phyloP scores from a whole-genome alignment of 2,329 filamentous ascomycete species.

The Pyricularia sp. region DNA sequence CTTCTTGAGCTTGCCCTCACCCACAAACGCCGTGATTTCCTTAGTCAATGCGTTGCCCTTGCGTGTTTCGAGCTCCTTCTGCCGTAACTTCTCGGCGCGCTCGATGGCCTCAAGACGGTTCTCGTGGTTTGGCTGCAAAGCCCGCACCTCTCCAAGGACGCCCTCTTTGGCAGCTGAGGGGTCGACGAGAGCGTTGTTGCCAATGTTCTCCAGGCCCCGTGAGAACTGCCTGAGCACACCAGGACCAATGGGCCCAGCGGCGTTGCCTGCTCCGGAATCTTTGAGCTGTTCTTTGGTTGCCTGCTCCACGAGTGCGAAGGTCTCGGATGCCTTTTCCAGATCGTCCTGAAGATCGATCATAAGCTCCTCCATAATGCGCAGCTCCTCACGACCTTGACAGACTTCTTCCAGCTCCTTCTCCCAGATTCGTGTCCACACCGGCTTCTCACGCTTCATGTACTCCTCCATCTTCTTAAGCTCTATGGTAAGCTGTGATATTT shows the following conservation, averaged over 20 bases:
- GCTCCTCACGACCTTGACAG: conserved; percentile 85
- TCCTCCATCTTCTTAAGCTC: conserved; percentile 93
- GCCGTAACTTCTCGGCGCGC: conserved; percentile 81
- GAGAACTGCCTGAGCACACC: conserved; percentile 33
- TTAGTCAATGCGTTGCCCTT: conserved; percentile 66
- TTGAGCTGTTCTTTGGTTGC: conserved; percentile 97
- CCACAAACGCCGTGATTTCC: conserved; percentile 74
- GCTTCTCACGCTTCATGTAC: conserved; percentile 82
- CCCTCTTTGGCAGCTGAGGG: conserved; percentile 78
- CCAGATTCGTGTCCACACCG: conserved; percentile 98
- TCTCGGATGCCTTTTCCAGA: conserved; percentile 85
- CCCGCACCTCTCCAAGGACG: conserved; percentile 83
- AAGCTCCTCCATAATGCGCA: conserved; percentile 93
- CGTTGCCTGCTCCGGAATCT: conserved; percentile 42
- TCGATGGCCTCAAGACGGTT: conserved; percentile 89
- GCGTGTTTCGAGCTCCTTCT: conserved; percentile 74
- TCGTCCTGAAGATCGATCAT: conserved; percentile 87
- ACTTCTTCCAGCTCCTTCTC: conserved; percentile 94
- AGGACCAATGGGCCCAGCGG: conserved; percentile 37
- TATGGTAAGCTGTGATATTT: conserved; percentile 66
- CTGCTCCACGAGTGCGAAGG: conserved; percentile 89
- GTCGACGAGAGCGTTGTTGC: conserved; percentile 38
- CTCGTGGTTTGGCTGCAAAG: conserved; percentile 88
- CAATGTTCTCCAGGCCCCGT: conserved; percentile 40
- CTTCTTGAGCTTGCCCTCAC: conserved; percentile 88